Evolutionary conservation across 164 flowering plant genomes (phyloP).

Genomic region (grape (Vitis vinifera)): ASM3070453v1 NC_081814.1:13427001-13427500

Average conservation of each 20-base stretch:
- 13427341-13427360: neutral
- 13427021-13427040: neutral
- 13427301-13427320: too few relatives aligned
- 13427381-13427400: too few relatives aligned
- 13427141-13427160: conserved; percentile 57
- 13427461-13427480: conserved; percentile 80
- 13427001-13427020: neutral
- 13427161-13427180: conserved; percentile 70
- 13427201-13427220: conserved; percentile 94
- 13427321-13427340: neutral
- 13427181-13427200: conserved; percentile 72
- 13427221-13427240: conserved; percentile 75
- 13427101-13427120: conserved; percentile 68
- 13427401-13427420: too few relatives aligned
- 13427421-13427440: conserved; percentile 27
- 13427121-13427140: conserved; percentile 58
- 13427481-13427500: conserved; percentile 46
- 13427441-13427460: conserved; percentile 85
- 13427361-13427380: too few relatives aligned
- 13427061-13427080: conserved; percentile 81
- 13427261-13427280: neutral
- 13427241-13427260: conserved; percentile 83
- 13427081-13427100: conserved; percentile 74
- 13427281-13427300: neutral
- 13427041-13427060: neutral